Evolutionary conservation across 768 basidiomycete species (phyloP).

Genomic region (Amanita molliuscula): DNA sequence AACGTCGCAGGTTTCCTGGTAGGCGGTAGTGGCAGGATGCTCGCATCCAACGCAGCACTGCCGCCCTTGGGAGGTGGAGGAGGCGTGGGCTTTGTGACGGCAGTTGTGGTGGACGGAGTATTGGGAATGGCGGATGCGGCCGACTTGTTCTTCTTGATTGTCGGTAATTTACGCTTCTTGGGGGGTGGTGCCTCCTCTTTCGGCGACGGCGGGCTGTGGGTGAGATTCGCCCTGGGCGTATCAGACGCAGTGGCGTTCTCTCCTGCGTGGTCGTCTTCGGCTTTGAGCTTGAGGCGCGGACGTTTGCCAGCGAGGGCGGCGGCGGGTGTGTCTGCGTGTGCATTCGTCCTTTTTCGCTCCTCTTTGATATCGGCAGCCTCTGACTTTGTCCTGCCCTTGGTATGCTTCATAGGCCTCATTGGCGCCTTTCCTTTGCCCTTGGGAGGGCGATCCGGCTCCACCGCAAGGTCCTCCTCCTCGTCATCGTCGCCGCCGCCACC

Average conservation of each 20-base stretch:
- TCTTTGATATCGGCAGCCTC: neutral
- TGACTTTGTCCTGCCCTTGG: conserved; percentile 6
- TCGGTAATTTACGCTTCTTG: conserved; percentile 58
- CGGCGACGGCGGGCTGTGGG: conserved; percentile 12
- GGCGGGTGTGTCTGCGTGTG: too few relatives aligned
- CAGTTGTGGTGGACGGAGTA: conserved; percentile 14
- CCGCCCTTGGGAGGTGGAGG: conserved; percentile 16
- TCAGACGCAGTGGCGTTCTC: neutral
- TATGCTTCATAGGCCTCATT: conserved; percentile 5
- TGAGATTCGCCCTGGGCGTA: neutral
- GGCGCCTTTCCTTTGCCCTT: conserved; percentile 21
- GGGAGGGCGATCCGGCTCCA: conserved; percentile 12
- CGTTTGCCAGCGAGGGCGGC: neutral
- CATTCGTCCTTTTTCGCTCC: conserved; percentile 10
- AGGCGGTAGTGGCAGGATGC: conserved; percentile 9
- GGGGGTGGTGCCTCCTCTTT: conserved; percentile 25
- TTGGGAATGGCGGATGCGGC: conserved; percentile 16
- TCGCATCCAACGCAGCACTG: neutral
- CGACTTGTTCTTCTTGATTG: conserved; percentile 58
- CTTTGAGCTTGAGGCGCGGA: conserved; percentile 17
- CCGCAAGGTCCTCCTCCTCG: conserved; percentile 11
- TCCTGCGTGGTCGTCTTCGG: conserved; percentile 10
- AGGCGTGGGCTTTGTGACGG: conserved; percentile 17
- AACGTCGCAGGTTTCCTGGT: conserved; percentile 29
- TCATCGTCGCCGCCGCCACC: conserved; percentile 9